phyloP scores from a whole-genome alignment of 768 basidiomycete genomes.

The Mycena rebaudengoi region DNA sequence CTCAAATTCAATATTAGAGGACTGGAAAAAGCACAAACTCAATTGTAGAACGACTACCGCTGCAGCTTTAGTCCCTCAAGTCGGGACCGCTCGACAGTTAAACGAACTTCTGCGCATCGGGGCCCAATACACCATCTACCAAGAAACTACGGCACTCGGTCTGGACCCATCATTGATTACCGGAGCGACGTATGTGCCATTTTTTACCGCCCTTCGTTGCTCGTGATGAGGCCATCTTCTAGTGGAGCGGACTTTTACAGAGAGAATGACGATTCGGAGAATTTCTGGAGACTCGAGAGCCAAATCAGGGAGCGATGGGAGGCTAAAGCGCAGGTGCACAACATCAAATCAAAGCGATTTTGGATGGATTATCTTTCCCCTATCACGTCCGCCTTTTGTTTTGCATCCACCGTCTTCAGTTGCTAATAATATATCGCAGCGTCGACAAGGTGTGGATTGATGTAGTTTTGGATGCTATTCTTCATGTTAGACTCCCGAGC shows the following conservation, averaged over 20 bases:
- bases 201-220: not conserved
- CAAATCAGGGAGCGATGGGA: not conserved
- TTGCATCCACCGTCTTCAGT: too few relatives aligned
- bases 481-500: slow-evolving; percentile 1
- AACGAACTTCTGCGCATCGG: not conserved
- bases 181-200: not conserved
- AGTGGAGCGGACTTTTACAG: not conserved
- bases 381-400: not conserved
- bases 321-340: not conserved
- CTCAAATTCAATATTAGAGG: not conserved
- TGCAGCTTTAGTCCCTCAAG: not conserved
- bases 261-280: too few relatives aligned
- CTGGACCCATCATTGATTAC: not conserved
- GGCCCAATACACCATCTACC: not conserved
- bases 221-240: not conserved
- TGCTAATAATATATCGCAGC: too few relatives aligned
- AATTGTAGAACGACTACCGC: slow-evolving; percentile 8
- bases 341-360: not conserved
- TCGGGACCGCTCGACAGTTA: not conserved
- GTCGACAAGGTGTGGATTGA: slow-evolving; percentile 8
- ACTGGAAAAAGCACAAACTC: slow-evolving; percentile 12
- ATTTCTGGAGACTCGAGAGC: slow-evolving; percentile 1
- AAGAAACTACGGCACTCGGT: not conserved
- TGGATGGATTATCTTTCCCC: slow-evolving; percentile 11
- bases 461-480: slow-evolving; percentile 6